Conservation (phyloP, 192 early-diverging fungal species). For the Entophlyctis luteolus region DNA sequence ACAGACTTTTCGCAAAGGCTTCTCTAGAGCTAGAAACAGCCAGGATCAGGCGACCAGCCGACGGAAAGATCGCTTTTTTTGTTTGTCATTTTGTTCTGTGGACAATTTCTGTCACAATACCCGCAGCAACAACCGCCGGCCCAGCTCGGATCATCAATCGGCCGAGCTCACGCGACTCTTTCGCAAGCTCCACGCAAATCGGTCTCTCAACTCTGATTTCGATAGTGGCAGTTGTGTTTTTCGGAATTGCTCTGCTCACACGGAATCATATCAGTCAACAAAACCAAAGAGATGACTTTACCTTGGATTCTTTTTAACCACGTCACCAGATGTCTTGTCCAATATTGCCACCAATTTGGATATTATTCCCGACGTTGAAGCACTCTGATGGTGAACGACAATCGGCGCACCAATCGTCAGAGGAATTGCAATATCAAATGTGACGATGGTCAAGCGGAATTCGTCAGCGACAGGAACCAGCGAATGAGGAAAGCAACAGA, state of each 20-base stretch:
- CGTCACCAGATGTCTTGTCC: constrained; percentile 77
- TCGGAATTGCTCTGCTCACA: constrained; percentile 38
- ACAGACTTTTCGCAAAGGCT: no score
- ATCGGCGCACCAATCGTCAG: constrained; percentile 88
- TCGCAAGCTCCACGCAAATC: constrained; percentile 81
- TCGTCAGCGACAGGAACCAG: constrained; percentile 75
- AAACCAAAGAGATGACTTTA: constrained; percentile 21
- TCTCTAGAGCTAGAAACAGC: no score
- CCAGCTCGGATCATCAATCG: constrained; percentile 81
- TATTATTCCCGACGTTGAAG: constrained; percentile 74
- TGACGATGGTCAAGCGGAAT: constrained; percentile 83
- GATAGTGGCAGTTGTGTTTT: constrained; percentile 72
- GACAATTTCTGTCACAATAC: constrained; percentile 43
- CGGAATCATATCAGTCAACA: constrained; percentile 48
- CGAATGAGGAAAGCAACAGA: constrained; percentile 66
- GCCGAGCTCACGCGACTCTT: constrained; percentile 83
- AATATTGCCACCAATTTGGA: constrained; percentile 71
- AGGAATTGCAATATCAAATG: constrained; percentile 89
- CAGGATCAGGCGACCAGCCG: no score
- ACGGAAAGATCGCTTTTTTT: no score
- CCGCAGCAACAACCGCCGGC: constrained; percentile 85
- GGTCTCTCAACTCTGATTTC: constrained; percentile 70
- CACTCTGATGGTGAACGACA: constrained; percentile 80
- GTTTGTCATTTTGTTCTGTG: constrained; percentile 15
- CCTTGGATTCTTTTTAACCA: constrained; percentile 80